A percentile compares a stretch with the other conserved stretches of the same genome.
These are phyloP conservation scores for Calophaca sinica DNA, from an alignment of 306 rosid species.

Conservation along the genomic window DNA sequence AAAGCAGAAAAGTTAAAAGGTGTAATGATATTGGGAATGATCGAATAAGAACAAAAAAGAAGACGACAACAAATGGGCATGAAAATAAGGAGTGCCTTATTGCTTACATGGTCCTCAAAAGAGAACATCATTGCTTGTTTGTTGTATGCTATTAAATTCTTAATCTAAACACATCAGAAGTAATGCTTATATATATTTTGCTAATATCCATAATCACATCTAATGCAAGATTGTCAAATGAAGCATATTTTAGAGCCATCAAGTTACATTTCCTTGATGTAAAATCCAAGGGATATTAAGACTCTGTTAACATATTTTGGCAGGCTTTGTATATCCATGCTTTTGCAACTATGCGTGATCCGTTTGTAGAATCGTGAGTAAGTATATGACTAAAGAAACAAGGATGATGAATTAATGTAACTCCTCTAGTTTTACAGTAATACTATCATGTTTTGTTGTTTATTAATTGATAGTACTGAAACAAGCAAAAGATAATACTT, in stretches of 20 bases:
- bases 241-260: slow-evolving; percentile 1
- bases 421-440: slow-evolving; percentile 18
- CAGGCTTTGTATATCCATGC: slow-evolving; percentile 14
- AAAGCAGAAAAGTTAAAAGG: slow-evolving; percentile 1
- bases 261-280: slow-evolving; percentile 8
- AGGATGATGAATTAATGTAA: slow-evolving; percentile 26
- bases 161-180: slow-evolving; percentile 19
- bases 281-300: slow-evolving; percentile 1
- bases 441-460: slow-evolving; percentile 29
- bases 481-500: not conserved
- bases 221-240: not conserved
- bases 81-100: slow-evolving; percentile 11
- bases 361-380: slow-evolving; percentile 9
- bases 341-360: slow-evolving; percentile 7
- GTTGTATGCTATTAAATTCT: not conserved
- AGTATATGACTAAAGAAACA: not conserved
- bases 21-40: slow-evolving; percentile 2
- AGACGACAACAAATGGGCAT: not conserved
- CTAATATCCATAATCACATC: not conserved
- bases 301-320: slow-evolving; percentile 2
- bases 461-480: slow-evolving; percentile 14
- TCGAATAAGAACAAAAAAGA: slow-evolving; percentile 11
- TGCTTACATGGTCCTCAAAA: slow-evolving; percentile 20
- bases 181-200: slow-evolving; percentile 17
- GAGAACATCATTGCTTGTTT: not conserved